Base-by-base conservation (phyloP, 2,329 filamentous ascomycete genomes). In the Colletotrichum kahawae region DNA sequence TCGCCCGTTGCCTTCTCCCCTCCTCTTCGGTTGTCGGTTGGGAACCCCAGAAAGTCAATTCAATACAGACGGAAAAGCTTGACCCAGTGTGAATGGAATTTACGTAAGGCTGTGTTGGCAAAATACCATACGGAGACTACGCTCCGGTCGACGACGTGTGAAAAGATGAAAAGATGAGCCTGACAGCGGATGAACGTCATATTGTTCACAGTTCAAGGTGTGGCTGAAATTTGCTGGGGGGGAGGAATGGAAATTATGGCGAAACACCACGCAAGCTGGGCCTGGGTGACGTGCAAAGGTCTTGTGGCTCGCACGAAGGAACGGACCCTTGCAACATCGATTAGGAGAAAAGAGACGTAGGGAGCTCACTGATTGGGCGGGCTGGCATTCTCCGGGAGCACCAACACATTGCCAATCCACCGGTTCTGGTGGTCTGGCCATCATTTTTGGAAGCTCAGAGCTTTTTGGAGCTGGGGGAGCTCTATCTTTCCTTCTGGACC, bases 241-340 rank as follows among this genome's bases (percentile, higher is more conserved):
- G 51, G 34, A 43, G 56, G 48, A 43, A 62, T 63, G 51, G 31
- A 27, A 60, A 56, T 59, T 29, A 67, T 10, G 56, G 56, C 24
- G 54, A 34, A 64, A 48, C 27, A 51, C 36, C 38, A 31, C 36
- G 36, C 60, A 71, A 62, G 54, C 54, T 71, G n/a, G n/a, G 54
- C 51, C 69, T 56, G 33, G 24, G 69, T 75, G 72, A 75, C 72
- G 72, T 75, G 62, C n/a, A 14, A 57, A 51, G 63, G 72, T 68
- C 29, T 36, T 72, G 72, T 75, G 72, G 72, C 69, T 67, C 72
- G 29, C 72, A 57, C 72, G 34, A 72, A 72, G 69, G 63, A 75
- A 29, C 69, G 48, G n/a, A 67, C 62, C 72, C 72, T 43, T 67
- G 72, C 72, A 51, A 33, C 33, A 68, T 51, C 56, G 27, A 48